A percentile compares a stretch with the other conserved stretches of the same genome.
Conservation (phyloP, 495 filamentous ascomycete genomes). For the Alectoria sarmentosa region DNA sequence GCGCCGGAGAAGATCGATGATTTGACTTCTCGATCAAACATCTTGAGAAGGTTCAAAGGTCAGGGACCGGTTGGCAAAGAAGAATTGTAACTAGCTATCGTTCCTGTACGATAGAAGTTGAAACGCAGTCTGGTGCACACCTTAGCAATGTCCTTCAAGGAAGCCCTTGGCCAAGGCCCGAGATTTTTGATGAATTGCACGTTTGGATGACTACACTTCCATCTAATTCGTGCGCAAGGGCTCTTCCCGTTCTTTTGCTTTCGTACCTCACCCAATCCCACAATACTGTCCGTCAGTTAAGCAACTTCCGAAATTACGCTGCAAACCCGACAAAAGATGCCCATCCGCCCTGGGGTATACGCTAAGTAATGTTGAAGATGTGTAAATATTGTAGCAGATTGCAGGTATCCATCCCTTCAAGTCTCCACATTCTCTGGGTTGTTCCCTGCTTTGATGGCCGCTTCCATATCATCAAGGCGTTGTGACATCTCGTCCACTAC, state of each 20-base stretch:
- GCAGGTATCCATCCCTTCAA: not conserved
- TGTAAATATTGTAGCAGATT: not conserved
- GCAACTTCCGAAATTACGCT: not conserved
- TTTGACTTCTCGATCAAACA: conserved; percentile 77
- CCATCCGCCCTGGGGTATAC: not conserved
- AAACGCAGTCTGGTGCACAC: not conserved
- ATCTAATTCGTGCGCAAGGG: not conserved
- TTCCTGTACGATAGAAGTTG: conserved; percentile 2
- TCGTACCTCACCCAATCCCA: not conserved
- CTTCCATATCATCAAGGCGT: conserved; percentile 80
- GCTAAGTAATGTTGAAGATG: too few species aligned
- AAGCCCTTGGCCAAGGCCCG: not conserved
- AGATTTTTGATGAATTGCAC: not conserved
- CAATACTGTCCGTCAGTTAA: not conserved
- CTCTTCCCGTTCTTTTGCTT: not conserved
- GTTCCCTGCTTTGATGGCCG: conserved; percentile 52
- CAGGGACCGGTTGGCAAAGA: conserved; percentile 47
- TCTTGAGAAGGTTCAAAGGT: conserved; percentile 68
- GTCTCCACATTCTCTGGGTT: conserved; percentile 28
- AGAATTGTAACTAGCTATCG: conserved; percentile 30
- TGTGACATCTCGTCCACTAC: conserved; percentile 94
- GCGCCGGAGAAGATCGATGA: conserved; percentile 86
- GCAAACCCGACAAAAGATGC: too few species aligned
- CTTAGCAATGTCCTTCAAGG: not conserved
- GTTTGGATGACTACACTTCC: not conserved